Evolutionary conservation across 1,139 yeast genomes (phyloP).

Genomic region (Cylindricascospora bacillispora): DNA sequence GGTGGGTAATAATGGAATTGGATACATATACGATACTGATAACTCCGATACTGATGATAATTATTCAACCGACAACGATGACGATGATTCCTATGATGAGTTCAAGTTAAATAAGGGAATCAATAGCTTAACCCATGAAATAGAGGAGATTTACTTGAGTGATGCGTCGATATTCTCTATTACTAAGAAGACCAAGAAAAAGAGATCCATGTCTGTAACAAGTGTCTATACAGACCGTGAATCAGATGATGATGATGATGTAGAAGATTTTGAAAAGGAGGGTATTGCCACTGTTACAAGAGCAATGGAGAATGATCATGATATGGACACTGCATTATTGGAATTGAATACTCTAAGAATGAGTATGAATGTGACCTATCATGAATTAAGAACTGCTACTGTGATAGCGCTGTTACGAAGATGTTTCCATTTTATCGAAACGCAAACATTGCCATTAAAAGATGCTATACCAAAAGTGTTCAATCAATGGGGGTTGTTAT

Average conservation of each 20-base stretch:
- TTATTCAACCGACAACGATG: too few species aligned
- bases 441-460: slow-evolving; percentile 62
- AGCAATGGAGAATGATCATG: slow-evolving; percentile 85
- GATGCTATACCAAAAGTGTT: slow-evolving; percentile 69
- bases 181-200: slow-evolving; percentile 33
- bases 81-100: slow-evolving; percentile 1
- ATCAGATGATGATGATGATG: slow-evolving; percentile 36
- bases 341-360: slow-evolving; percentile 90
- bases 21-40: slow-evolving; percentile 44
- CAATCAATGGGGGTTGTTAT: slow-evolving; percentile 67
- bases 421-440: slow-evolving; percentile 57
- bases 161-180: slow-evolving; percentile 68
- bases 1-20: slow-evolving; percentile 51
- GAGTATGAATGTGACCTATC: slow-evolving; percentile 94
- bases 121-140: slow-evolving; percentile 38
- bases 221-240: slow-evolving; percentile 29
- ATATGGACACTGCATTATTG: slow-evolving; percentile 79
- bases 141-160: slow-evolving; percentile 55
- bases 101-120: slow-evolving; percentile 20
- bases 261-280: slow-evolving; percentile 75
- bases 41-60: slow-evolving; percentile 33
- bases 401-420: slow-evolving; percentile 57
- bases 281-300: slow-evolving; percentile 90
- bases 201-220: slow-evolving; percentile 35
- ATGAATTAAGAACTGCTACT: slow-evolving; percentile 81